Percentiles rank a stretch among this genome's conserved stretches.
Evolutionary conservation across 768 basidiomycete genomes (phyloP).

Genomic region (Obba rivulosa): DNA sequence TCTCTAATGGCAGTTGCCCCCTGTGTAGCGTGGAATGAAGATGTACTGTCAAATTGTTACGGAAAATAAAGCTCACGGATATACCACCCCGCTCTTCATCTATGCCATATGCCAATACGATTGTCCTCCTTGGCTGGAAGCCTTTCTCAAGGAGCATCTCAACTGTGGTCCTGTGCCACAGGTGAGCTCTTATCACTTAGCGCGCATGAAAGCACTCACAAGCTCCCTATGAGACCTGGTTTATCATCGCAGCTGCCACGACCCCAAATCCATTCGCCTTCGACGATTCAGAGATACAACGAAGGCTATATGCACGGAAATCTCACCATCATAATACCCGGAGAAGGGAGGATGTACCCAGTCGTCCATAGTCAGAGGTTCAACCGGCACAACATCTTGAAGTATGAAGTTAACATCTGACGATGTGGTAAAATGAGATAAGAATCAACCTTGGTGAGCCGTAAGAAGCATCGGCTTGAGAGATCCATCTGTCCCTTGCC

Average conservation of each 20-base stretch:
- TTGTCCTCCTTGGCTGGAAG: slow-evolving; percentile 38
- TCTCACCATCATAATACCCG: slow-evolving; percentile 35
- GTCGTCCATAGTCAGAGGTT: slow-evolving; percentile 33
- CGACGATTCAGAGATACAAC: not conserved
- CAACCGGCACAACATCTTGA: slow-evolving; percentile 46
- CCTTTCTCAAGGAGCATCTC: slow-evolving; percentile 41
- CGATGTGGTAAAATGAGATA: not conserved
- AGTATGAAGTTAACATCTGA: not conserved
- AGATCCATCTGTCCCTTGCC: slow-evolving; percentile 43
- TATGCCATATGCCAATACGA: slow-evolving; percentile 39
- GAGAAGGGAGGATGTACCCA: slow-evolving; percentile 49
- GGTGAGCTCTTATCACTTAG: not conserved
- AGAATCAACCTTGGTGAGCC: slow-evolving; percentile 44
- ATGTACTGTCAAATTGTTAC: not conserved
- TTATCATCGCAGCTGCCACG: slow-evolving; percentile 32
- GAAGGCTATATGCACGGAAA: not conserved
- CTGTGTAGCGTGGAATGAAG: slow-evolving; percentile 23
- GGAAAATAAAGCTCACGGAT: slow-evolving; percentile 10
- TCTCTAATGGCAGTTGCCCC: slow-evolving; percentile 48
- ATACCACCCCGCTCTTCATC: slow-evolving; percentile 42
- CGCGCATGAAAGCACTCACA: slow-evolving; percentile 17
- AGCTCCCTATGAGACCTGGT: slow-evolving; percentile 24
- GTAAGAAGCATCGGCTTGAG: slow-evolving; percentile 51
- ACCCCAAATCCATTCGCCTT: slow-evolving; percentile 29
- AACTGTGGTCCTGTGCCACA: slow-evolving; percentile 30